A percentile compares a stretch with the other conserved stretches of the same genome.
phyloP scores from a whole-genome alignment of 75 land plant species.

The Selaginella moellendorffii region DNA sequence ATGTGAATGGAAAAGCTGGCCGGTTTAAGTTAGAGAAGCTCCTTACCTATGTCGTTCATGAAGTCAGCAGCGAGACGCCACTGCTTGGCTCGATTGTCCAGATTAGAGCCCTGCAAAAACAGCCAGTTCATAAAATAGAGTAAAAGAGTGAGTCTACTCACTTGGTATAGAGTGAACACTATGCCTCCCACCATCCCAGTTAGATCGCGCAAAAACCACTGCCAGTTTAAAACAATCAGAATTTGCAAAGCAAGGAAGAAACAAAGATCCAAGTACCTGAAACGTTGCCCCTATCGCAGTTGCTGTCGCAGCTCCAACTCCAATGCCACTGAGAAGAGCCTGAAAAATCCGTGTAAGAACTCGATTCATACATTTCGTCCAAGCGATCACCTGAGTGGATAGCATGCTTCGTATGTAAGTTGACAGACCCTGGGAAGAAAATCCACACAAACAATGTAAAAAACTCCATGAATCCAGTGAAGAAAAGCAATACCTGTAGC shows the following conservation, averaged over 20 bases:
- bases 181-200: constrained; percentile 98
- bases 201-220: constrained; percentile 97
- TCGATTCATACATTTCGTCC: background rate
- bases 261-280: constrained; percentile 38
- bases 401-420: constrained; percentile 93
- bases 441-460: background rate
- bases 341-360: constrained; percentile 11
- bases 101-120: constrained; percentile 61
- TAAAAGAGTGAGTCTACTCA: constrained; percentile 10
- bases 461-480: background rate
- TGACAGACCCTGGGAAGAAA: constrained; percentile 57
- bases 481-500: constrained; percentile 47
- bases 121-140: background rate
- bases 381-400: constrained; percentile 62
- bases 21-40: background rate
- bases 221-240: constrained; percentile 11
- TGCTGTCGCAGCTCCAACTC: constrained; percentile 86
- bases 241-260: background rate
- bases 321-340: constrained; percentile 95
- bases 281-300: constrained; percentile 95
- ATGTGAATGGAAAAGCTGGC: background rate
- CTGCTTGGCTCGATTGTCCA: constrained; percentile 93
- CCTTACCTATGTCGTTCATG: constrained; percentile 85
- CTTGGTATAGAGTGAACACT: constrained; percentile 85
- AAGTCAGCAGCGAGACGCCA: constrained; percentile 98